phyloP scores from a whole-genome alignment of 257 asterid species.

The Nyctanthes arbortristis region DNA sequence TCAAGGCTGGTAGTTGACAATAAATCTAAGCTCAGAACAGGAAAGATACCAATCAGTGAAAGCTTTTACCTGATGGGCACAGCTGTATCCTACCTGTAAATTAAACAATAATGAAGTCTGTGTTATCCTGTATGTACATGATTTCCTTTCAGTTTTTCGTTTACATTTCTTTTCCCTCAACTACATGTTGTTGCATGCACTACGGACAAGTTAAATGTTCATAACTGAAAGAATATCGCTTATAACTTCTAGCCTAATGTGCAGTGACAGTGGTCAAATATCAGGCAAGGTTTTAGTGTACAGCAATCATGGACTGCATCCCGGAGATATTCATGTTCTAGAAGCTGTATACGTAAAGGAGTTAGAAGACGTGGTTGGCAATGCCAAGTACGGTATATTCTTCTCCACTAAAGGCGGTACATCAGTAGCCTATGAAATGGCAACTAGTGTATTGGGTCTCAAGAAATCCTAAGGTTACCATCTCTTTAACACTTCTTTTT shows the following conservation, averaged over 20 bases:
- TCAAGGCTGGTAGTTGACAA: slow-evolving; percentile 37
- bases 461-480: slow-evolving; percentile 72
- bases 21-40: slow-evolving; percentile 46
- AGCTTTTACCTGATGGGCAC: slow-evolving; percentile 92
- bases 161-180: neutral
- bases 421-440: slow-evolving; percentile 85
- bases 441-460: slow-evolving; percentile 90
- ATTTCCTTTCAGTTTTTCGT: slow-evolving; percentile 11
- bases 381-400: slow-evolving; percentile 80
- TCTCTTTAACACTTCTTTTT: slow-evolving; percentile 7
- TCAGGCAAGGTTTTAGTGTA: slow-evolving; percentile 79
- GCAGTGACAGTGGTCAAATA: slow-evolving; percentile 76
- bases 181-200: slow-evolving; percentile 10
- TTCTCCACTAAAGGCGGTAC: slow-evolving; percentile 73
- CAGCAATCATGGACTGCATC: slow-evolving; percentile 84
- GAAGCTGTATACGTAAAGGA: slow-evolving; percentile 63
- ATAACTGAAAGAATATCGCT: too few species aligned
- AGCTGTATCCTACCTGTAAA: slow-evolving; percentile 75
- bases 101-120: slow-evolving; percentile 69
- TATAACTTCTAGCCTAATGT: slow-evolving; percentile 15
- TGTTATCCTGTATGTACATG: slow-evolving; percentile 70
- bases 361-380: slow-evolving; percentile 68
- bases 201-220: too few species aligned
- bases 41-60: slow-evolving; percentile 67
- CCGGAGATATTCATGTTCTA: slow-evolving; percentile 74